Base-by-base conservation (phyloP, 1,139 yeast genomes). In the Yamadazyma blattariae region DNA sequence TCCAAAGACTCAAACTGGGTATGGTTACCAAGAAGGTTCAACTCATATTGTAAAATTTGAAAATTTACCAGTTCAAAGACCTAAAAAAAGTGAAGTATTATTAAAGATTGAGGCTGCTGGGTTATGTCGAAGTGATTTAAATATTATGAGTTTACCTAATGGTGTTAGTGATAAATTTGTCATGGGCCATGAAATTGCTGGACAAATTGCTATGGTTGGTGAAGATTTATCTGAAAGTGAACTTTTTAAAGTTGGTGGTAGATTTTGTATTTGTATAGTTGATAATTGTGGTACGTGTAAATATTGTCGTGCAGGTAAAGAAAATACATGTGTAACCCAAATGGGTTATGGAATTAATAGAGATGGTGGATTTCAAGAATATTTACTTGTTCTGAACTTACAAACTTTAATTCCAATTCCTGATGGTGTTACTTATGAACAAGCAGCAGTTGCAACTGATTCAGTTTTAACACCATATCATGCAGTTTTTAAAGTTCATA, bases 151-250 rank as follows among this genome's bases (percentile, higher is more conserved):
- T 4, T 25, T 34, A n/a, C 45, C 45, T 12, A 35, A 32, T 18
- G 17, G 17, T 7, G 27, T 37, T 28, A 52, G 64, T 35, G 45
- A 54, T 14, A 55, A 57, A 30, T 72, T 68, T 45, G 64, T 74
- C 16, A 68, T 76, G 71, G 82, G 82, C 17, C 82, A 76, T 51
- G 82, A 77, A 50, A 68, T 76, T 26, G 76, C 79, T 9, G 82
- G 82, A 1, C 57, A 56, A 36, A 54, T 76, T 20, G 67, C 59
- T 19, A 56, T 58, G 16, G 63, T 63, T 3, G 81, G 82, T 4
- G 40, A 48, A 1, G 57, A 48, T 1, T 46, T 64, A 26, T 59
- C 54, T 5, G 47, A 46, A 24, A 48, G 53, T 18, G 51, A 52
- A 12, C 25, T 34, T 15, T 71, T 58, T 46, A 47, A 52, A 26